These are phyloP conservation scores for Fusarium sp. DNA, from an alignment of 2,329 filamentous ascomycete genomes.

Conservation along the genomic window DNA sequence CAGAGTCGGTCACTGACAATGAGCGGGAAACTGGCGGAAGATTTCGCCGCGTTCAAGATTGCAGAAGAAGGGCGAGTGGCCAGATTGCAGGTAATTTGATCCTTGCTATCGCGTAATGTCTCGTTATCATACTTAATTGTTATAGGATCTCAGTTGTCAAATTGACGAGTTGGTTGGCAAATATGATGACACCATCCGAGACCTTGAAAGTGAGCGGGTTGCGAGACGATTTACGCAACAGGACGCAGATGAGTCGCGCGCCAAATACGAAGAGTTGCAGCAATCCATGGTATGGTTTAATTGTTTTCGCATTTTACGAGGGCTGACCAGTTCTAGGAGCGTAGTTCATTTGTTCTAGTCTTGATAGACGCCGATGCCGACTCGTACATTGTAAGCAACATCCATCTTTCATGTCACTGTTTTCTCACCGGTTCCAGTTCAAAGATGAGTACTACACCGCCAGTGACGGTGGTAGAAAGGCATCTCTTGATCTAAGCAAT, in stretches of 20 bases:
- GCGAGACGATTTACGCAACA: background rate
- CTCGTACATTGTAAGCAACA: background rate
- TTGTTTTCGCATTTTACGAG: background rate
- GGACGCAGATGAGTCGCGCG: background rate
- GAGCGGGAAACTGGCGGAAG: background rate
- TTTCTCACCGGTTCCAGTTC: background rate
- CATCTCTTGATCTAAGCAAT: background rate
- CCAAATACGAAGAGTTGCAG: background rate
- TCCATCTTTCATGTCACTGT: background rate
- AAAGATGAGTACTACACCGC: background rate
- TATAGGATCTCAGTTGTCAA: background rate
- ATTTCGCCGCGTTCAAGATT: background rate
- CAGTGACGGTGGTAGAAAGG: background rate
- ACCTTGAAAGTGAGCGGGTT: background rate
- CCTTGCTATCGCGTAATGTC: rapidly evolving
- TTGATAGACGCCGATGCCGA: background rate
- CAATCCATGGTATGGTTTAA: background rate
- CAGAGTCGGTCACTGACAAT: background rate
- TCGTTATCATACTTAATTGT: background rate
- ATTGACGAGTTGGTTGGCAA: background rate
- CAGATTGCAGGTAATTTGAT: background rate
- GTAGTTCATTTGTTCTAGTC: background rate
- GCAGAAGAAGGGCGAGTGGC: background rate
- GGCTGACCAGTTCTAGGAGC: background rate
- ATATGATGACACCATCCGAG: background rate